Evolutionary conservation across 2,329 filamentous ascomycete genomes (phyloP), one percentile per base, ranked within the genome.

Genomic region (Beauveria medogensis): DNA sequence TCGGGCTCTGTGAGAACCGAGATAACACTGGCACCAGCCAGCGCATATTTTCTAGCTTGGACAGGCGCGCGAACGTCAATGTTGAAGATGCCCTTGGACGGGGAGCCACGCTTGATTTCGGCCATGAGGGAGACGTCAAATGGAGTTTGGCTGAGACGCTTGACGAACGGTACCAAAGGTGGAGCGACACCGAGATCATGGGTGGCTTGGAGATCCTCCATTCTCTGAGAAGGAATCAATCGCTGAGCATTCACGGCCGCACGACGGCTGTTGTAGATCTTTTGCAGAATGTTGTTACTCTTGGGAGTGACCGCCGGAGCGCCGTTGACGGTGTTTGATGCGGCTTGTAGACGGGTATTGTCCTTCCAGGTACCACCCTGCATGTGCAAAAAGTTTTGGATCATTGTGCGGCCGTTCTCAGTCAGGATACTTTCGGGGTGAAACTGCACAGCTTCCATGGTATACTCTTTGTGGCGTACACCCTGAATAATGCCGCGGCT

Each of bases 1-100:
- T 97, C 90, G 0, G 95, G 94, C 75, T 99, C 94, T 0, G 94
- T 99, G 52, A 99, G 82, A n/a, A 99, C 94, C 1, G 94, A 97
- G 66, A 99, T 99, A 44, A 96, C 91, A 71, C 93, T 97, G 53
- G 94, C 94, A 16, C 94, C 95, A 7, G 94, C 92, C 56, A 94
- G 82, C 10, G 95, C 94, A 73, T 99, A 99, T 66, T 89, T 91
- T 65, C 87, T 86, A 47, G 95, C 94, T 74, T 99, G 94, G 5
- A 88, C 86, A 26, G 94, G 92, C 10, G 94, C 94, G 68, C 89
- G 94, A 24, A 92, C 89, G 28, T 91, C 85, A 2, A 96, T 81
- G 0, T 92, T 91, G 64, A 99, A 97, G 44, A 95, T 85, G 24
- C 94, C 95, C 76, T 99, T 99, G 1, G 93, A 97, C 1, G 94